Conservation (phyloP, 176 grass and related monocot species). For the Triticum turgidum region DNA sequence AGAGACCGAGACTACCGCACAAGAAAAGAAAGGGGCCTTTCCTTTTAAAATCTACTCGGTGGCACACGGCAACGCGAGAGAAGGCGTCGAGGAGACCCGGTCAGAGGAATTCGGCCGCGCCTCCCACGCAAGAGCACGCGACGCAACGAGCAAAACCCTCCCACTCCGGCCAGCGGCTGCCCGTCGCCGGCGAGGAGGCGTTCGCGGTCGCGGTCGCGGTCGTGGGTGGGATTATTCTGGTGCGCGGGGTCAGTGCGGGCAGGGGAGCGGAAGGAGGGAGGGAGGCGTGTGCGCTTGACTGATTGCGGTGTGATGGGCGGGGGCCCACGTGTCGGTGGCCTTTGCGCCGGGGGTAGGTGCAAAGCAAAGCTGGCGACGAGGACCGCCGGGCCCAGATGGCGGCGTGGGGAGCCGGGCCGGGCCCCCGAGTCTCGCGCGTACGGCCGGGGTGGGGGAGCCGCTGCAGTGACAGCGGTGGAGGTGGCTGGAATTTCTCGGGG, state of each 20-base stretch:
- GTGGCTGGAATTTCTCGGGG: not conserved
- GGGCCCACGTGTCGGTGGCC: slow-evolving; percentile 49
- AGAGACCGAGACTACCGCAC: slow-evolving; percentile 15
- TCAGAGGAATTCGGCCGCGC: slow-evolving; percentile 33
- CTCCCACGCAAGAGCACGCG: not conserved
- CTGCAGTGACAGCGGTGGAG: slow-evolving; percentile 1
- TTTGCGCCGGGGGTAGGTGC: slow-evolving; percentile 32
- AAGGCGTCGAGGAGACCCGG: slow-evolving; percentile 22
- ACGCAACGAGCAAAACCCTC: not conserved
- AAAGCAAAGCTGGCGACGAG: slow-evolving; percentile 21
- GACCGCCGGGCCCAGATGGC: not conserved
- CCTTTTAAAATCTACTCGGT: slow-evolving; percentile 33
- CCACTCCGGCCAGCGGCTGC: not conserved
- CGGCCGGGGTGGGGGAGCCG: not conserved
- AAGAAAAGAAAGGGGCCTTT: slow-evolving; percentile 15
- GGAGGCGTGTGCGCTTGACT: slow-evolving; percentile 13
- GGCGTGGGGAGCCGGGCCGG: not conserved
- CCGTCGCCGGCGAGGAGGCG: slow-evolving; percentile 32
- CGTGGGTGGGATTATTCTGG: not conserved
- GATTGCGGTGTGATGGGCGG: slow-evolving; percentile 38
- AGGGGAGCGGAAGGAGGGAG: not conserved
- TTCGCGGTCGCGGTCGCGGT: not conserved
- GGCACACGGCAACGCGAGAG: slow-evolving; percentile 11
- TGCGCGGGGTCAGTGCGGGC: slow-evolving; percentile 23
- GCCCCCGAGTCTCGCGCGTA: not conserved